phyloP scores from a whole-genome alignment of 768 basidiomycete species.

The Sarcodon aspratus region DNA sequence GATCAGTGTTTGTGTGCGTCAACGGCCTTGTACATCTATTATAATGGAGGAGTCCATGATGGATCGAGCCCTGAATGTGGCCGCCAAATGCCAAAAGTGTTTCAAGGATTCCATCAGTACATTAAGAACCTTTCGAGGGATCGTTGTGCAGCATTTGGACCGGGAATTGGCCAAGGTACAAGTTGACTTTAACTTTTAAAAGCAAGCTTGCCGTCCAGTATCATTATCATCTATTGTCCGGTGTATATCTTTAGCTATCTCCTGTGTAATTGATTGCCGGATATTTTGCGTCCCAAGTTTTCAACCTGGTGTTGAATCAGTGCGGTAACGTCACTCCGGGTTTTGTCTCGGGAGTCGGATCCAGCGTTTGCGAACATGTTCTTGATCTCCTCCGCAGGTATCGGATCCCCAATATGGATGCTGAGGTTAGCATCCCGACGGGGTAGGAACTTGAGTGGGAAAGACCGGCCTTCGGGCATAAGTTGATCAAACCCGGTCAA shows the following conservation, averaged over 20 bases:
- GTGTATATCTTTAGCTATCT: no score
- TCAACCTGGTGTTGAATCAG: background rate
- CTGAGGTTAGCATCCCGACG: slow-evolving; percentile 49
- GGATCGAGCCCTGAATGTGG: background rate
- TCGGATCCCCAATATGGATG: slow-evolving; percentile 73
- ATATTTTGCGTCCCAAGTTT: background rate
- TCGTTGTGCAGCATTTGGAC: background rate
- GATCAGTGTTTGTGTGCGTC: background rate
- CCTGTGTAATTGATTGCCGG: background rate
- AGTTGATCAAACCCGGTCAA: slow-evolving; percentile 82
- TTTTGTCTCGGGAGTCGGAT: background rate
- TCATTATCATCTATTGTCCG: no score
- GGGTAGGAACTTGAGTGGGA: slow-evolving; percentile 66
- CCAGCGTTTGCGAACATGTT: slow-evolving; percentile 5
- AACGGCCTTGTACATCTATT: background rate
- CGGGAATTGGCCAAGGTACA: background rate
- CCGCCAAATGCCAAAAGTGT: background rate
- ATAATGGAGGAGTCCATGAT: background rate
- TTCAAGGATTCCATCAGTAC: background rate
- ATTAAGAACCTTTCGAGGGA: background rate
- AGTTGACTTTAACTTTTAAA: background rate
- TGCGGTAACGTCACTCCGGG: background rate
- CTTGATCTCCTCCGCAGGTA: slow-evolving; percentile 31
- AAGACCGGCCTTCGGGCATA: slow-evolving; percentile 79
- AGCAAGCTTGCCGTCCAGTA: background rate